phyloP scores from a whole-genome alignment of 1,139 yeast species.

The Geotrichum restrictum region DNA sequence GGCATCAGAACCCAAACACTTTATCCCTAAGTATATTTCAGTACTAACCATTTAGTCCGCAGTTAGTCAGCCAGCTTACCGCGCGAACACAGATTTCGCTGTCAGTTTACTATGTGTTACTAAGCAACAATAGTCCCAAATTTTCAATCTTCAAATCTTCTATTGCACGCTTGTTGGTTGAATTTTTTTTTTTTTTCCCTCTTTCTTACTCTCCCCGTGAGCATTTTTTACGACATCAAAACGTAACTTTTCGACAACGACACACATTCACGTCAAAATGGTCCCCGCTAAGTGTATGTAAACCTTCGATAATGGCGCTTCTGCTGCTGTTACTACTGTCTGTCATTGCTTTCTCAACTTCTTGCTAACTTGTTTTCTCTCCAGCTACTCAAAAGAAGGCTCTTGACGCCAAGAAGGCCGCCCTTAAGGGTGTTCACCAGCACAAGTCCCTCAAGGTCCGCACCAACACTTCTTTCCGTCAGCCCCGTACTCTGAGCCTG shows the following conservation, averaged over 20 bases:
- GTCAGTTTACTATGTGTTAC: neutral
- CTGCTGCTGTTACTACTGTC: neutral
- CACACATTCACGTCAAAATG: slow-evolving; percentile 3
- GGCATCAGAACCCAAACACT: neutral
- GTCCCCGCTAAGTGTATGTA: slow-evolving; percentile 3
- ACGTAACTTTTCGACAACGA: neutral
- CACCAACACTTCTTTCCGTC: slow-evolving; percentile 92
- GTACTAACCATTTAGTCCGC: neutral
- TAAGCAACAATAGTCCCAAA: neutral
- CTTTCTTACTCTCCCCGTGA: neutral
- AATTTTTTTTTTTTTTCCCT: neutral
- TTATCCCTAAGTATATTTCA: neutral
- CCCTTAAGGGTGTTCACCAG: slow-evolving; percentile 93
- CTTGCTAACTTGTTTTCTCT: neutral
- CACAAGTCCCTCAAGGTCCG: slow-evolving; percentile 90
- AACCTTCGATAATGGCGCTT: neutral
- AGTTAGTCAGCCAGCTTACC: too few relatives aligned
- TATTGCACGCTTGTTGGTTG: neutral
- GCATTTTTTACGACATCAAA: slow-evolving; percentile 1
- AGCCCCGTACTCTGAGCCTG: slow-evolving; percentile 95
- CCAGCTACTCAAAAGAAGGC: slow-evolving; percentile 57
- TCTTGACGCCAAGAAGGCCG: slow-evolving; percentile 98
- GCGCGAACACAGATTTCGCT: neutral
- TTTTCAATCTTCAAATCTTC: neutral
- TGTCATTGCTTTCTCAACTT: neutral